Evolutionary conservation across 2,329 filamentous ascomycete species (phyloP).

Genomic region (Leptographium flavum): DNA sequence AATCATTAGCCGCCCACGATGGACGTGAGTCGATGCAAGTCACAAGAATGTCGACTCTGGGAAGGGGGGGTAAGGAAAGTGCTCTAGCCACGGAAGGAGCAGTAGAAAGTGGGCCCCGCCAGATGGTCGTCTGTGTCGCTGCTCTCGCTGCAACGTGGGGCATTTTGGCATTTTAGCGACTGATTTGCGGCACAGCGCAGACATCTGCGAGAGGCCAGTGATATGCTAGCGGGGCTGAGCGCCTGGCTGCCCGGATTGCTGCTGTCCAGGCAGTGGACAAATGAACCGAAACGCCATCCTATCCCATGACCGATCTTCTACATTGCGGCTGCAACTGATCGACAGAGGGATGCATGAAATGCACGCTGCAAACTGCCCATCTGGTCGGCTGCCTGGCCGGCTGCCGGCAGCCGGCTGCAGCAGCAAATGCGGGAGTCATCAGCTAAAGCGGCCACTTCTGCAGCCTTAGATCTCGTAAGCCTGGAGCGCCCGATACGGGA

Average conservation of each 20-base stretch:
- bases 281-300: no score
- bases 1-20: constrained; percentile 1
- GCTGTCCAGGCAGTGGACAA: no score
- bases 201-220: no score
- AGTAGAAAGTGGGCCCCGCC: not conserved
- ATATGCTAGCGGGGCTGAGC: no score
- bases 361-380: not conserved
- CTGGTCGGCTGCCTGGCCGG: not conserved
- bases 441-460: constrained; percentile 12
- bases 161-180: not conserved
- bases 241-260: no score
- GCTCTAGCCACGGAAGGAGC: not conserved
- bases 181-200: no score
- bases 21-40: constrained; percentile 1
- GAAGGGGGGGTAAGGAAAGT: not conserved
- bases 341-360: not conserved
- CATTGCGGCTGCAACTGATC: no score
- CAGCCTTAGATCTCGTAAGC: constrained; percentile 5
- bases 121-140: constrained; percentile 2
- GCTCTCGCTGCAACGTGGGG: constrained; percentile 4
- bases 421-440: constrained; percentile 1
- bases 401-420: not conserved
- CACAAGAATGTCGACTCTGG: not conserved
- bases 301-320: not conserved
- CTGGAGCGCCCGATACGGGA: no score